phyloP scores from a whole-genome alignment of 2,329 filamentous ascomycete genomes.

The Aspergillus oerlinghausenensis region DNA sequence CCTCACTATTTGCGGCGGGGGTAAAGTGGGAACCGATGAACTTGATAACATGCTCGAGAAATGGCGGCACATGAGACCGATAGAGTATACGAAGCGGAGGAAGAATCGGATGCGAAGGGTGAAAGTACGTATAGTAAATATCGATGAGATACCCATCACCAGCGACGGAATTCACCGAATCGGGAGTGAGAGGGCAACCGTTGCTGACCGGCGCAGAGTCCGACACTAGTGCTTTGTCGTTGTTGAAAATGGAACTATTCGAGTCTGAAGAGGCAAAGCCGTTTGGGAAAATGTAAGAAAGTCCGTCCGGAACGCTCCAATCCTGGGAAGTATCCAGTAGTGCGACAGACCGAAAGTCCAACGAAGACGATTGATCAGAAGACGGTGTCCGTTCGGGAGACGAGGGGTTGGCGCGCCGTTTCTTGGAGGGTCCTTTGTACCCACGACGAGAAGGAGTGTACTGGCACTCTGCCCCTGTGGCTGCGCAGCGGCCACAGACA shows the following conservation, averaged over 20 bases:
- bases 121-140: constrained; percentile 54
- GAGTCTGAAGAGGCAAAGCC: constrained; percentile 22
- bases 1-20: constrained; percentile 40
- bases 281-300: constrained; percentile 20
- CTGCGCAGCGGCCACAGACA: constrained; percentile 60
- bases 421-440: constrained; percentile 64
- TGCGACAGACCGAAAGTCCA: constrained; percentile 14
- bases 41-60: constrained; percentile 52
- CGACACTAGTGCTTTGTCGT: constrained; percentile 14
- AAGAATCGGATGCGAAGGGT: constrained; percentile 53
- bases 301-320: constrained; percentile 34
- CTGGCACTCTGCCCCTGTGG: constrained; percentile 58
- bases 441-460: constrained; percentile 72
- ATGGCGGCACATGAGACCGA: constrained; percentile 36
- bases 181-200: constrained; percentile 29
- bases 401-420: constrained; percentile 34
- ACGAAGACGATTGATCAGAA: constrained; percentile 41
- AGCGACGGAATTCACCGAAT: constrained; percentile 29
- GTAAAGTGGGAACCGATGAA: constrained; percentile 55
- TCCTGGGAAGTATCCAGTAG: constrained; percentile 37
- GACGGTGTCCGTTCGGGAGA: constrained; percentile 41
- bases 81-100: constrained; percentile 44
- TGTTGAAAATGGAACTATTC: constrained; percentile 19
- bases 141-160: constrained; percentile 44
- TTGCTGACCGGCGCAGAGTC: constrained; percentile 16